These are phyloP conservation scores for Claviceps fusiformis DNA, from an alignment of 2,329 filamentous ascomycete species.

Conservation along the genomic window DNA sequence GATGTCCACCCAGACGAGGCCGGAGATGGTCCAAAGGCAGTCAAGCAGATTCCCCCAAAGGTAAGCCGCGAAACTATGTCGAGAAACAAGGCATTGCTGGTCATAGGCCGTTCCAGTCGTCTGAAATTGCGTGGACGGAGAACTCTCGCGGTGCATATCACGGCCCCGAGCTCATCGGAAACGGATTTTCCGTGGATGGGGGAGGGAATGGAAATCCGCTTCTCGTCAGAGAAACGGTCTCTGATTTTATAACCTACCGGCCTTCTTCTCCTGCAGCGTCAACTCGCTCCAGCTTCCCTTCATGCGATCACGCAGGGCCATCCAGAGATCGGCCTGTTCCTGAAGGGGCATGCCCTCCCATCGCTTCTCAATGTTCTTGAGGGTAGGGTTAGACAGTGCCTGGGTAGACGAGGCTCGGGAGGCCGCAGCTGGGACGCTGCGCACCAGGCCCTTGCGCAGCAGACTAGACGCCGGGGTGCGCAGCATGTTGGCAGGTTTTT, in stretches of 20 bases:
- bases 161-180: constrained; percentile 16
- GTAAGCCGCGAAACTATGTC: not conserved
- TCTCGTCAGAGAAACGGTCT: constrained; percentile 5
- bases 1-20: not conserved
- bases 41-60: not conserved
- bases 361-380: constrained; percentile 97
- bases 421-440: constrained; percentile 30
- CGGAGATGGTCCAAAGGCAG: not conserved
- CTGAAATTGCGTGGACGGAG: not conserved
- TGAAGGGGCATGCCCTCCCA: constrained; percentile 97
- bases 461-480: constrained; percentile 39
- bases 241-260: constrained; percentile 51
- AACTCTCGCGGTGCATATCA: constrained; percentile 6
- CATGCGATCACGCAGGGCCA: constrained; percentile 96
- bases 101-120: not conserved
- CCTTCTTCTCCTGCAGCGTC: constrained; percentile 96
- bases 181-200: constrained; percentile 21
- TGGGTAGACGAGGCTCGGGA: constrained; percentile 55
- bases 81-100: not conserved
- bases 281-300: constrained; percentile 94
- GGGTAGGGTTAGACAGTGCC: constrained; percentile 93
- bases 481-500: constrained; percentile 31
- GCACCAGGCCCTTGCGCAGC: constrained; percentile 35
- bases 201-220: not conserved
- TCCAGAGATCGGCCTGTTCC: constrained; percentile 99